Evolutionary conservation across 306 rosid species (phyloP).

Genomic region (Biancaea sappan): DNA sequence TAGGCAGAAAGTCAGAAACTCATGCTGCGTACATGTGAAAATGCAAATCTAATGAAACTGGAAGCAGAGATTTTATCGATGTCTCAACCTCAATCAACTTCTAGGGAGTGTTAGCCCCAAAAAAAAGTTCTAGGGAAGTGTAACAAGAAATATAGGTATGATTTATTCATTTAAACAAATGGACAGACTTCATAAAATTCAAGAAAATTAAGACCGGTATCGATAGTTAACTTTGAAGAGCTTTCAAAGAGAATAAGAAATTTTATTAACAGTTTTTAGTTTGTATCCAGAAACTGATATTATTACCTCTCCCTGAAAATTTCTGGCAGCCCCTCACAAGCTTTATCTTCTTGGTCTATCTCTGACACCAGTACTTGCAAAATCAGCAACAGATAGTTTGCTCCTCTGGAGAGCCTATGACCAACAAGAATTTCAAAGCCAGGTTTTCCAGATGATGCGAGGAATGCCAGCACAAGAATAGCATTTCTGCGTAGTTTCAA

Average conservation of each 20-base stretch:
- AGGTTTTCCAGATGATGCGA: constrained; percentile 78
- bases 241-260: neutral
- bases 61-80: neutral
- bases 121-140: too few species aligned
- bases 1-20: constrained; percentile 9
- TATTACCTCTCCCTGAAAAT: constrained; percentile 75
- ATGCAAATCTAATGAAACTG: neutral
- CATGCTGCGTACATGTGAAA: neutral
- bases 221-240: neutral
- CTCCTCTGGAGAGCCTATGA: constrained; percentile 50
- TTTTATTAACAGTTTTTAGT: constrained; percentile 3
- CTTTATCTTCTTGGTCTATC: constrained; percentile 54
- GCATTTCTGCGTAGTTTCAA: constrained; percentile 64
- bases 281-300: neutral
- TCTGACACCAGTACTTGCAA: constrained; percentile 66
- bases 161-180: constrained; percentile 9
- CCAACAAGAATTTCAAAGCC: constrained; percentile 75
- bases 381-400: constrained; percentile 69
- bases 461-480: constrained; percentile 78
- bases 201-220: neutral
- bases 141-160: neutral
- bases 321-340: constrained; percentile 44
- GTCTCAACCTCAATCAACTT: constrained; percentile 9
- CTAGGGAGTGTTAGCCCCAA: too few species aligned
- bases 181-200: neutral